Evolutionary conservation across 1,284 basidiomycete genomes (phyloP).

Genomic region (Apiotrichum gracile): DNA sequence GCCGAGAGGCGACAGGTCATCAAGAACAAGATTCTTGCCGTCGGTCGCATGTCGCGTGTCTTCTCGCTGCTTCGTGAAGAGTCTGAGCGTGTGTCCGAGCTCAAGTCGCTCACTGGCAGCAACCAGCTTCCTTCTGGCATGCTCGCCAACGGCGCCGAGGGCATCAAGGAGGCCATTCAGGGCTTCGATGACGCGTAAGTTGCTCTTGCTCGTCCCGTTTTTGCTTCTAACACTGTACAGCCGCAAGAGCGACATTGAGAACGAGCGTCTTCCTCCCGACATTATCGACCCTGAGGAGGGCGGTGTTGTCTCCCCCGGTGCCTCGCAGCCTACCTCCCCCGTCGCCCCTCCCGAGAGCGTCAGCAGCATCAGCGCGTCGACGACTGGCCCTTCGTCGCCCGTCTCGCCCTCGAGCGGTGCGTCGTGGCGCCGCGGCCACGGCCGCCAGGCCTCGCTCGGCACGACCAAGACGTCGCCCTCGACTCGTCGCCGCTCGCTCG

Average conservation of each 20-base stretch:
- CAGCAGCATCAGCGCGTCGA: constrained; percentile 8
- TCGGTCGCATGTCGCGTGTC: constrained; percentile 91
- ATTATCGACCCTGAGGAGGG: constrained; percentile 65
- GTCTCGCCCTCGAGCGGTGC: constrained; percentile 44
- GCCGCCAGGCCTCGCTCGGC: constrained; percentile 80
- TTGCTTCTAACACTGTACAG: constrained; percentile 45
- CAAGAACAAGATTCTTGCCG: constrained; percentile 98
- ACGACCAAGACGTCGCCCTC: constrained; percentile 96
- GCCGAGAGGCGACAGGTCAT: constrained; percentile 74
- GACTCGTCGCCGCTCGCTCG: constrained; percentile 82
- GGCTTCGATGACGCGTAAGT: constrained; percentile 93
- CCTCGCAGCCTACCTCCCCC: constrained; percentile 33
- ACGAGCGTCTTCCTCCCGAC: constrained; percentile 92
- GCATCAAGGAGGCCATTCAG: constrained; percentile 90
- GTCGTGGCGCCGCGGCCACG: constrained; percentile 58
- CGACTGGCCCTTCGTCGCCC: constrained; percentile 42
- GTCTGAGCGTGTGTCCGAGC: constrained; percentile 92
- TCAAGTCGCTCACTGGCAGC: constrained; percentile 82
- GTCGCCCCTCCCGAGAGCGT: constrained; percentile 22
- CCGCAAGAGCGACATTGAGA: constrained; percentile 97
- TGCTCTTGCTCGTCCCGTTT: no score
- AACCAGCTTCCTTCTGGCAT: constrained; percentile 76
- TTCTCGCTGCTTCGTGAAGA: constrained; percentile 98
- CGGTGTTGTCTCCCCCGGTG: constrained; percentile 50
- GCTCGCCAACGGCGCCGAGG: constrained; percentile 83